Evolutionary conservation across 2,329 filamentous ascomycete species (phyloP).

Genomic region (Microcyclosporella mali): DNA sequence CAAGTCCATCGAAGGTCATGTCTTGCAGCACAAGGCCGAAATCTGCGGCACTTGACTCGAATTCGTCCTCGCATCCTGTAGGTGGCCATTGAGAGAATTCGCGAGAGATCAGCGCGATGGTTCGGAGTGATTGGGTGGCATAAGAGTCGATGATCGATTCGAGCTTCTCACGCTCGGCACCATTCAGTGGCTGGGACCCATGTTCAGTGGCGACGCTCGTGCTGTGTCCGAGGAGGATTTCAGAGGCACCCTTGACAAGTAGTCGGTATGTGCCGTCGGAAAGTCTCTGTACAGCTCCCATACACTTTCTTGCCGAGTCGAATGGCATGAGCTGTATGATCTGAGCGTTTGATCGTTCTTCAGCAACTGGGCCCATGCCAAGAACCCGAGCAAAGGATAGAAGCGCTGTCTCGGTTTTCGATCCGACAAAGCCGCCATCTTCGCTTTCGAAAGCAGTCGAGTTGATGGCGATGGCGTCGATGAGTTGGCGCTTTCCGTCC

Average conservation of each 20-base stretch:
- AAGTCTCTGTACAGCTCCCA: constrained; percentile 57
- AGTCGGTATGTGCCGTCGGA: constrained; percentile 49
- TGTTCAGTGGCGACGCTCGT: constrained; percentile 50
- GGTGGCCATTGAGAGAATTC: constrained; percentile 76
- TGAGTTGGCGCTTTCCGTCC: constrained; percentile 50
- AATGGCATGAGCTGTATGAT: constrained; percentile 54
- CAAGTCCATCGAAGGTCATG: constrained; percentile 66
- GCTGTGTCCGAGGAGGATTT: constrained; percentile 45
- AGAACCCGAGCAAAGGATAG: constrained; percentile 62
- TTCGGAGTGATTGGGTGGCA: constrained; percentile 71
- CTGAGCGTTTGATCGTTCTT: constrained; percentile 57
- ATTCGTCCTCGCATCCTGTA: constrained; percentile 51
- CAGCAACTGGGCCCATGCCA: constrained; percentile 55
- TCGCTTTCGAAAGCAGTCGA: constrained; percentile 65
- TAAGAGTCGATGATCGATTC: constrained; percentile 67
- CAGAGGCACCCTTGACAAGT: constrained; percentile 47
- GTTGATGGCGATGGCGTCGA: constrained; percentile 60
- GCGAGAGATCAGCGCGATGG: constrained; percentile 75
- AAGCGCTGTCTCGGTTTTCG: constrained; percentile 71
- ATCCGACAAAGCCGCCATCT: constrained; percentile 64
- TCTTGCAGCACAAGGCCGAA: constrained; percentile 65
- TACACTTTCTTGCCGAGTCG: constrained; percentile 63
- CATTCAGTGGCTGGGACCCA: constrained; percentile 48
- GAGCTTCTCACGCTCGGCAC: constrained; percentile 51
- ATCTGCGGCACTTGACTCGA: constrained; percentile 57